A percentile compares a stretch with the other conserved stretches of the same genome.
These are phyloP conservation scores for Leccinum variicolor DNA, from an alignment of 768 basidiomycete genomes.

Conservation along the genomic window DNA sequence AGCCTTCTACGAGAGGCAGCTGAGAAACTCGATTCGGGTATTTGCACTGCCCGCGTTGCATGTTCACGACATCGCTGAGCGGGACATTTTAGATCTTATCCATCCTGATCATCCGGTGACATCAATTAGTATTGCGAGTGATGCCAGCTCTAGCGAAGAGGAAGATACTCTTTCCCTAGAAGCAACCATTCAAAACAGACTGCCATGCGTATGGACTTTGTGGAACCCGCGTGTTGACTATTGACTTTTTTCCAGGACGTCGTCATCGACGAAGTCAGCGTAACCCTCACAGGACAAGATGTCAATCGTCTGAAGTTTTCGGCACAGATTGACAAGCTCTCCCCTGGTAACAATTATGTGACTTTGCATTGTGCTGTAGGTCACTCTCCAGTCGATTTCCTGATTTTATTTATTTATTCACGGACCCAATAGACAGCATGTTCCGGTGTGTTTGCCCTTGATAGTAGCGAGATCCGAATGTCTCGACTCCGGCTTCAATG, in stretches of 20 bases:
- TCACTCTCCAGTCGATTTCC: slow-evolving; percentile 1
- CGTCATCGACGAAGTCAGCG: slow-evolving; percentile 55
- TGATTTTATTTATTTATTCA: neutral
- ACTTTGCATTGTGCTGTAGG: slow-evolving; percentile 73
- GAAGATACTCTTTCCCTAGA: slow-evolving; percentile 66
- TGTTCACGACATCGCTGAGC: slow-evolving; percentile 10
- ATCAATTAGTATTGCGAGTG: slow-evolving; percentile 44
- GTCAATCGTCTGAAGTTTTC: slow-evolving; percentile 59
- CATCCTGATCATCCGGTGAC: slow-evolving; percentile 70
- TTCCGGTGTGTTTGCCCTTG: slow-evolving; percentile 64
- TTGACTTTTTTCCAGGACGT: slow-evolving; percentile 45
- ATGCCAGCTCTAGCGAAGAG: slow-evolving; percentile 50
- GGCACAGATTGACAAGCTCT: slow-evolving; percentile 38
- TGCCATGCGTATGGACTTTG: slow-evolving; percentile 69
- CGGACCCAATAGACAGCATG: slow-evolving; percentile 49
- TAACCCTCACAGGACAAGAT: slow-evolving; percentile 62
- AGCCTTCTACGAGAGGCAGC: slow-evolving; percentile 47
- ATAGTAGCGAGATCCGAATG: slow-evolving; percentile 63
- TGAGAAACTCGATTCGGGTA: slow-evolving; percentile 54
- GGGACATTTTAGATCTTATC: slow-evolving; percentile 49
- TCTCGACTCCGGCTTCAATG: slow-evolving; percentile 67
- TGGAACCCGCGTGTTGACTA: neutral
- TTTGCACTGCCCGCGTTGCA: slow-evolving; percentile 8
- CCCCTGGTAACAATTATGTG: slow-evolving; percentile 56
- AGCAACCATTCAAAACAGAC: slow-evolving; percentile 56